Evolutionary conservation across 2,329 filamentous ascomycete species (phyloP).

Genomic region (Trichoderma oligosporum): DNA sequence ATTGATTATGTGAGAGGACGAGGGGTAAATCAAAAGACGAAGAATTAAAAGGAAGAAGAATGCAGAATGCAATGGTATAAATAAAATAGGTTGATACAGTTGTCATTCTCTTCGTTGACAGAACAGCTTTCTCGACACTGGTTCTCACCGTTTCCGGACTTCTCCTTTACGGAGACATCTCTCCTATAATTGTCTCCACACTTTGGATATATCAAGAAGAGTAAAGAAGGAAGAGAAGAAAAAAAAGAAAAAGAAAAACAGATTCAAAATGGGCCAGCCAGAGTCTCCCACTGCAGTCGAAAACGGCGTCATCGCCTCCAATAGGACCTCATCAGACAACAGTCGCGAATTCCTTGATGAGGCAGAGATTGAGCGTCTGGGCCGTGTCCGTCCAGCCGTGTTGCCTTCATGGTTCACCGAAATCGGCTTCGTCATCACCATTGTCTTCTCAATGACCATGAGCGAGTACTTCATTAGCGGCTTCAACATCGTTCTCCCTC

Average conservation of each 20-base stretch:
- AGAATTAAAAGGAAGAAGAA: too few species aligned
- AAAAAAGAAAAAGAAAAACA: background rate
- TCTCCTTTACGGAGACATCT: too few species aligned
- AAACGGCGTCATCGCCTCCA: background rate
- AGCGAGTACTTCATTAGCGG: slow-evolving; percentile 74
- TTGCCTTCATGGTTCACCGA: slow-evolving; percentile 55
- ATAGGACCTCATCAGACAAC: background rate
- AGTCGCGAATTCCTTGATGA: slow-evolving; percentile 20
- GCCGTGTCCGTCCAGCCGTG: slow-evolving; percentile 55
- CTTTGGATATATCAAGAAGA: background rate
- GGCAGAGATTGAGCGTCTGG: slow-evolving; percentile 54
- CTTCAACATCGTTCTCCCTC: slow-evolving; percentile 69
- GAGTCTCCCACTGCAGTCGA: background rate
- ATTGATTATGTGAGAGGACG: background rate
- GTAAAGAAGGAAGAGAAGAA: background rate
- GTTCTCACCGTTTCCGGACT: too few species aligned
- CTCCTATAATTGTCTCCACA: background rate
- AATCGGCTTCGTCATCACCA: slow-evolving; percentile 57
- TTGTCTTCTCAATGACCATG: slow-evolving; percentile 61
- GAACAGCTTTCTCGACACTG: too few species aligned
- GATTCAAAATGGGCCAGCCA: background rate
- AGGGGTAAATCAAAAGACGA: background rate
- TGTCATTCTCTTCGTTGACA: too few species aligned
- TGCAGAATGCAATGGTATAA: too few species aligned
- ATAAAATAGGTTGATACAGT: too few species aligned